phyloP scores from a whole-genome alignment of 2,329 filamentous ascomycete genomes.

The Colletotrichum sp. region DNA sequence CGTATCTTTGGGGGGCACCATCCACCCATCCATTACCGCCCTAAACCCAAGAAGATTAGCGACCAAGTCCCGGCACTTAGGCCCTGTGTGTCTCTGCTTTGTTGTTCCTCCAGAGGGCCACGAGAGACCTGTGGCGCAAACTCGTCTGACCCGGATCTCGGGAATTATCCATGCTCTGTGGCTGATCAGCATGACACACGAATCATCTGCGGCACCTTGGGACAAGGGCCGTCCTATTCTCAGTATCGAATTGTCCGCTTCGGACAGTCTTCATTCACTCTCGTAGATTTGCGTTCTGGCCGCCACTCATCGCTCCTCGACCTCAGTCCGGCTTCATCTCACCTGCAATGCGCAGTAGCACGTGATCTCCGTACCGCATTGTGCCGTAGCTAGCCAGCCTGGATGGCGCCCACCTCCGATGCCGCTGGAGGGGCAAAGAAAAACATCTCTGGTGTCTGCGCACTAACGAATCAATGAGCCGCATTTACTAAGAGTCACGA shows the following conservation, averaged over 20 bases:
- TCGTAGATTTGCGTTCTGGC: background rate
- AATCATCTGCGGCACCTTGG: background rate
- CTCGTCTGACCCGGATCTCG: background rate
- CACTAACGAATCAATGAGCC: background rate
- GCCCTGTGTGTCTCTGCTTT: background rate
- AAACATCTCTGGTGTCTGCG: slow-evolving; percentile 2
- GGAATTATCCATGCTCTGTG: slow-evolving; percentile 9
- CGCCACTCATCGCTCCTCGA: background rate
- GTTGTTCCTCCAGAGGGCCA: background rate
- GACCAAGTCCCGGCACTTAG: background rate
- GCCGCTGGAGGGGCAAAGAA: slow-evolving; percentile 17
- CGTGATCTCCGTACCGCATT: slow-evolving; percentile 8
- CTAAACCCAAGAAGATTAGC: slow-evolving; percentile 8
- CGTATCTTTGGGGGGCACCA: background rate
- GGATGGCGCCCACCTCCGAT: slow-evolving; percentile 12
- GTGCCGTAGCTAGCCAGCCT: background rate
- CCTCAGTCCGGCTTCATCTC: background rate
- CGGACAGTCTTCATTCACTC: background rate
- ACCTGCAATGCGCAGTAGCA: background rate
- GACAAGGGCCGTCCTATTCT: background rate
- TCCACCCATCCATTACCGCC: background rate
- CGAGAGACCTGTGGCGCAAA: slow-evolving; percentile 1
- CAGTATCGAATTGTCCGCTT: background rate
- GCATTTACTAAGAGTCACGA: background rate
- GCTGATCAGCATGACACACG: slow-evolving; percentile 8